Conservation (phyloP, 768 basidiomycete species). For the Russula abietina region DNA sequence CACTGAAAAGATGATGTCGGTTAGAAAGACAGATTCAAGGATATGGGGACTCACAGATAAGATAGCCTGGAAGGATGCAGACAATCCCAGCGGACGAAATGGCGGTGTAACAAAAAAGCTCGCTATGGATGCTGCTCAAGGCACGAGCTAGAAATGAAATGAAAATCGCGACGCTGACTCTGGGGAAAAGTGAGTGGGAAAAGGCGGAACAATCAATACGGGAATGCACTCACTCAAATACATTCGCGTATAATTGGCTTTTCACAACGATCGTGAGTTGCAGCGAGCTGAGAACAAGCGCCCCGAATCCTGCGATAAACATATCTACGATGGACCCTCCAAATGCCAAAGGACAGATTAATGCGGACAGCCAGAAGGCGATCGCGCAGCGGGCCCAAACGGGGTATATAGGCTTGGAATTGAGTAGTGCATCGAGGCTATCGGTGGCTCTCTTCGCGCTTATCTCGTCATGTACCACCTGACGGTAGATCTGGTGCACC, state of each 20-base stretch:
- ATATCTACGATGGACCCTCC: slow-evolving; percentile 81
- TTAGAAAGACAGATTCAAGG: slow-evolving; percentile 37
- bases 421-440: slow-evolving; percentile 56
- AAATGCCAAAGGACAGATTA: slow-evolving; percentile 81
- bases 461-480: slow-evolving; percentile 85
- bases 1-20: slow-evolving; percentile 38
- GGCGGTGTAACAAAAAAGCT: slow-evolving; percentile 84
- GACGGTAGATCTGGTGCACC: slow-evolving; percentile 77
- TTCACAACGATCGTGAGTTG: slow-evolving; percentile 67
- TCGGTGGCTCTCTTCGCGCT: slow-evolving; percentile 68
- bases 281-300: slow-evolving; percentile 58
- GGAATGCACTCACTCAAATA: slow-evolving; percentile 65
- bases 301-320: slow-evolving; percentile 66
- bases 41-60: slow-evolving; percentile 49
- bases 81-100: slow-evolving; percentile 33
- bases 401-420: slow-evolving; percentile 58
- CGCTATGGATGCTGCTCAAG: slow-evolving; percentile 34
- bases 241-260: slow-evolving; percentile 77
- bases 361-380: slow-evolving; percentile 60
- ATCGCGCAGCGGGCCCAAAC: slow-evolving; percentile 55
- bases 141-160: slow-evolving; percentile 70
- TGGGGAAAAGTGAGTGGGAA: slow-evolving; percentile 28
- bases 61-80: slow-evolving; percentile 64
- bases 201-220: background rate
- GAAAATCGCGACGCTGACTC: slow-evolving; percentile 73